Percentiles rank a stretch among this genome's conserved stretches.
These are phyloP conservation scores for Misopates orontium DNA, from an alignment of 257 asterid species.

Conservation along the genomic window DNA sequence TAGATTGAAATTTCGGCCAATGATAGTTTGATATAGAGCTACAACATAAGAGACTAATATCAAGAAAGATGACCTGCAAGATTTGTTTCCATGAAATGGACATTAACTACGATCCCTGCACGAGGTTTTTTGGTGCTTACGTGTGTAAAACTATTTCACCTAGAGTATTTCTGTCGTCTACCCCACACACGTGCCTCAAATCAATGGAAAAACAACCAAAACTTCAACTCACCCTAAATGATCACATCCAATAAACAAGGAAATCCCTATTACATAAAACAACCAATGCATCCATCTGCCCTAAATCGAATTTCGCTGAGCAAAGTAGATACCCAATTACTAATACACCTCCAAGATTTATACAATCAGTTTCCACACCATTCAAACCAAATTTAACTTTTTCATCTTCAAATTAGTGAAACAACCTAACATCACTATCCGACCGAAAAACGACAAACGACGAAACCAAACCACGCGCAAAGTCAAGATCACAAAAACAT, in stretches of 20 bases:
- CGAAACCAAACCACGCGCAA: not conserved
- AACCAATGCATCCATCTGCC: conserved; percentile 2
- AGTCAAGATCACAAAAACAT: conserved; percentile 6
- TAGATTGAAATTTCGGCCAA: no score
- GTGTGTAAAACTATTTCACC: no score
- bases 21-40: no score
- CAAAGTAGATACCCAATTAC: not conserved
- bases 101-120: no score
- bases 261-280: not conserved
- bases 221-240: no score
- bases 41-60: no score
- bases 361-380: not conserved
- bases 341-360: not conserved
- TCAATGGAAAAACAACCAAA: not conserved
- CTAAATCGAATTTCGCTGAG: not conserved
- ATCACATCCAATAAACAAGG: not conserved
- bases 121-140: no score
- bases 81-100: no score
- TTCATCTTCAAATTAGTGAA: not conserved
- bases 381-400: not conserved
- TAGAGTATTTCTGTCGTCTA: not conserved
- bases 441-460: not conserved
- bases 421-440: not conserved
- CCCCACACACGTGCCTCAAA: not conserved
- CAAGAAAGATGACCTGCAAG: no score